Conservation (phyloP, 2,329 filamentous ascomycete genomes). For the Curvularia lunata region DNA sequence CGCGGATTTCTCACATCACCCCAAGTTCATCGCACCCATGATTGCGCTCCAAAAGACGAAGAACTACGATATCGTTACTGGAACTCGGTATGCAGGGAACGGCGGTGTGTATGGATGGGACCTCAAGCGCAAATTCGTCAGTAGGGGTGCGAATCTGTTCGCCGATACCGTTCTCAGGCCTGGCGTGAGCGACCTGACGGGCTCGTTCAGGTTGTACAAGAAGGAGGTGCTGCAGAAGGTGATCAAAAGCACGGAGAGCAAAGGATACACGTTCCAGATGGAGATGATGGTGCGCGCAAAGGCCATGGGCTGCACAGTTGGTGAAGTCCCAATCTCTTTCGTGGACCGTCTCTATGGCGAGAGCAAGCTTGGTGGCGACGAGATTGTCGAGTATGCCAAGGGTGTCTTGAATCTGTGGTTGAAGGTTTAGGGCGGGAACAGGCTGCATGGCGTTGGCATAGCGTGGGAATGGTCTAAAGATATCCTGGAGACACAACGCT, state of each 20-base stretch:
- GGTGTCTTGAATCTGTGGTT: slow-evolving; percentile 58
- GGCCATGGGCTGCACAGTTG: slow-evolving; percentile 91
- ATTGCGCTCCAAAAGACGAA: slow-evolving; percentile 77
- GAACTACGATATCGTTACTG: slow-evolving; percentile 95
- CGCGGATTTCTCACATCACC: slow-evolving; percentile 98
- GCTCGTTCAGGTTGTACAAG: slow-evolving; percentile 95
- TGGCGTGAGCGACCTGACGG: slow-evolving; percentile 93
- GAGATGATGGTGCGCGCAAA: slow-evolving; percentile 98
- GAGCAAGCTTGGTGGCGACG: slow-evolving; percentile 90
- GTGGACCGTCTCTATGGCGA: slow-evolving; percentile 92
- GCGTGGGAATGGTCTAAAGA: slow-evolving; percentile 8
- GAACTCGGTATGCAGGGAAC: slow-evolving; percentile 88
- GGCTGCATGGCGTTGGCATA: slow-evolving; percentile 41
- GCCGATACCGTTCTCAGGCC: slow-evolving; percentile 93
- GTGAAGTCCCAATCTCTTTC: slow-evolving; percentile 95
- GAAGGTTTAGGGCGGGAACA: slow-evolving; percentile 51
- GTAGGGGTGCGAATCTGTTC: slow-evolving; percentile 89
- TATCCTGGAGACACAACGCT: slow-evolving; percentile 6
- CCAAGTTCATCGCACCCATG: slow-evolving; percentile 98
- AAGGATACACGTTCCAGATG: slow-evolving; percentile 99
- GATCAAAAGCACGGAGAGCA: slow-evolving; percentile 88
- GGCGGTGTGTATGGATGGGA: slow-evolving; percentile 95
- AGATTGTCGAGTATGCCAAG: slow-evolving; percentile 96
- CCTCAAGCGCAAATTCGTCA: slow-evolving; percentile 77
- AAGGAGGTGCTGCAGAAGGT: slow-evolving; percentile 86